Evolutionary conservation across 805 yeast genomes (phyloP), one percentile per base, ranked within the genome.

Genomic region (Tetrapisispora phaffii): DNA sequence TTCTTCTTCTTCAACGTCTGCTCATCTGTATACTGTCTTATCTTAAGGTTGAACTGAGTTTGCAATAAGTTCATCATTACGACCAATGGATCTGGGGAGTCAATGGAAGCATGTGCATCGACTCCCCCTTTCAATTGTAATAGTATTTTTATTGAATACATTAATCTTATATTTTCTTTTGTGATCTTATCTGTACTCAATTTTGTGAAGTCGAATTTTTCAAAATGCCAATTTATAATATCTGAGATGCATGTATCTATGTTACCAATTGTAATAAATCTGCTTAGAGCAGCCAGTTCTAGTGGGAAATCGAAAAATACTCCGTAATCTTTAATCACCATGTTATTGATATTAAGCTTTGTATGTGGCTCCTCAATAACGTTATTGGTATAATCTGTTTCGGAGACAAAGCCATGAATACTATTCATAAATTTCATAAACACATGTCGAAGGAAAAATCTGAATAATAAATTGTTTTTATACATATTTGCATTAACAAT

Each of bases 21-120:
- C 28, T 26, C 10, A 7, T 9, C 17, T 21, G 15, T 26, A 17
- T 44, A 7, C 9, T 8, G 8, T 16, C 7, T 10, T 32, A 38
- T 16, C 13, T 39, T 35, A 5, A 36, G 28, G 12, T 19, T 36
- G 36, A 22, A 12, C 20, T 42, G 19, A 7, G 3, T 19, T 21
- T 44, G 39, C 16, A 47, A 20, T 12, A 19, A 16, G 2, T 15
- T 15, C 15, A 50, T 21, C n/a, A 48, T 23, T 1, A 44, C 34
- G 2, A 40, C 17, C 17, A 50, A 31, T 4, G 49, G 53, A 10
- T 44, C 51, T 13, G 43, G 38, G 1, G 51, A 44, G 16, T 44
- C 41, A 6, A 28, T 32, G 44, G 24, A 36, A n/a, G 5, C 7
- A 5, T 23, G 7, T 23, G 20, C 19, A 23, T 8, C 4, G 29